Percentiles rank a stretch among this genome's conserved stretches.
These are phyloP conservation scores for Candida sphagnicola DNA, from an alignment of 805 yeast species.

Conservation along the genomic window DNA sequence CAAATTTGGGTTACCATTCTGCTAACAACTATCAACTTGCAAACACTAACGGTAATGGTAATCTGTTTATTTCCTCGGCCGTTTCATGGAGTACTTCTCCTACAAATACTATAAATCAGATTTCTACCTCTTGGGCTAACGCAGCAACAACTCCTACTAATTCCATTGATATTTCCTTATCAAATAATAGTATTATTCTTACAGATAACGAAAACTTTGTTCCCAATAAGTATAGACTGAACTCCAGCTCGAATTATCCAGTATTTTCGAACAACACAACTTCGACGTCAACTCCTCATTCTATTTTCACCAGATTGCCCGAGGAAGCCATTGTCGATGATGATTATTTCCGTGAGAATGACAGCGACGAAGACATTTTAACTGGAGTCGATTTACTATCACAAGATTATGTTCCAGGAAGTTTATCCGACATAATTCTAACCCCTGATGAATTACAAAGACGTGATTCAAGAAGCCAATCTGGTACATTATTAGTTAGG, in stretches of 20 bases:
- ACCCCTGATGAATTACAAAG: slow-evolving; percentile 74
- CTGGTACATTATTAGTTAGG: slow-evolving; percentile 36
- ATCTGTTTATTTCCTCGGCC: background rate
- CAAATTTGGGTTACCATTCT: background rate
- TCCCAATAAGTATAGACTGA: slow-evolving; percentile 1
- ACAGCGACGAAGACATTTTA: slow-evolving; percentile 5
- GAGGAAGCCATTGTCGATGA: slow-evolving; percentile 24
- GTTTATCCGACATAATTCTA: slow-evolving; percentile 67
- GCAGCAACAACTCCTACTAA: background rate
- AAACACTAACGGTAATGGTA: background rate
- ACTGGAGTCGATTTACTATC: slow-evolving; percentile 4
- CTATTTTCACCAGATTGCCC: slow-evolving; percentile 1
- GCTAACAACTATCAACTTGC: background rate
- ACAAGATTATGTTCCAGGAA: slow-evolving; percentile 75
- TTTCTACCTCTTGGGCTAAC: background rate
- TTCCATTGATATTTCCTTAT: background rate
- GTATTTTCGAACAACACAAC: background rate
- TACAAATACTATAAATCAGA: background rate
- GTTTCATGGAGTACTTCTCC: background rate
- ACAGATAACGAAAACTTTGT: background rate
- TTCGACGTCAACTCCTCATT: slow-evolving; percentile 1
- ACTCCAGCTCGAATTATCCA: background rate
- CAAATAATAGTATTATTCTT: background rate
- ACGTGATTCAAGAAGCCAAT: slow-evolving; percentile 61
- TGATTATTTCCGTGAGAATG: slow-evolving; percentile 21